Base-by-base conservation (phyloP, 495 filamentous ascomycete genomes). In the Hypoxylon cercidicola region DNA sequence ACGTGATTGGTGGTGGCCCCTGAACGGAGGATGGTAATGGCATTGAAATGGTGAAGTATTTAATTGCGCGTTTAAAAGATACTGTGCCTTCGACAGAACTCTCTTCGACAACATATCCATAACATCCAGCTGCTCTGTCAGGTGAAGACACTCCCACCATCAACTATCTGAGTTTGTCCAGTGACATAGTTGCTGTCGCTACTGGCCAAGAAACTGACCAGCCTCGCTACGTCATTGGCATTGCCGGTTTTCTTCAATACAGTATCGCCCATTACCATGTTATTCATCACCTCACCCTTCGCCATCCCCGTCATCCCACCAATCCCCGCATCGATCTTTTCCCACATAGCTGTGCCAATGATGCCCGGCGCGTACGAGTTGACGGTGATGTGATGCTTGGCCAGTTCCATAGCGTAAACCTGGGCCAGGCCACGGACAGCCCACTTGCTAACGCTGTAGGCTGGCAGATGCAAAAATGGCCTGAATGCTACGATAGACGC, bases 291-390 rank as follows among this genome's bases (percentile, higher is more conserved):
- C 19, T 86, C 82, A 2, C 84, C 85, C 69, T 83, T 83, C 46
- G 60, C 67, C 19, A 72, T 57, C 4, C 82, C 84, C 19, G 60
- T 72, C 41, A 72, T 73, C 71, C 78, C 72, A 9, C 76, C 82
- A 30, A 87, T 43, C 55, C 77, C 78, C 60, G 81, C 77, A 52
- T 85, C 84, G 59, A 88, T 86, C 3, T 78, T 52, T 50, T 85
- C 85, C 84, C 85, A 87, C 84, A 88, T 88, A 0, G 74, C 72
- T 3, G 87, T 89, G 0, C 79, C 84, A 1, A 90, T 83, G 51
- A 88, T 84, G 0, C 87, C 87, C 0, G 87, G 87, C 0, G 84
- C 87, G 59, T 88, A 89, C 4, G 82, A 80, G 62, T 88, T 89
- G 5, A 78, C 85, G 1, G 86, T 88, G 70, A 89, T 89, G 43